These are phyloP conservation scores for Metarhizium guizhouense DNA, from an alignment of 2,329 filamentous ascomycete species.

Conservation along the genomic window DNA sequence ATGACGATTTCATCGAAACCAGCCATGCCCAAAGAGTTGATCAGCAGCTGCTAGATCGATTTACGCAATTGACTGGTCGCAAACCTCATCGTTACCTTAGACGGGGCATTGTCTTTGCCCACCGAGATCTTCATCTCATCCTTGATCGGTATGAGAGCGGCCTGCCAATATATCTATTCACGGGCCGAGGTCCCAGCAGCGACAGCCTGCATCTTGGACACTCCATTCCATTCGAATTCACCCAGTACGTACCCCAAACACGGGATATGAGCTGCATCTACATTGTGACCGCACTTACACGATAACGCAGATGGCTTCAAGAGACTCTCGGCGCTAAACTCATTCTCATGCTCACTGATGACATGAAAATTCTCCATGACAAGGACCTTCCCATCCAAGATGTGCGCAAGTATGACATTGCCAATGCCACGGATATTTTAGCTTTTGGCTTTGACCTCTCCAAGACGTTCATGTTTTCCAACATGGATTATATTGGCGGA, in stretches of 20 bases:
- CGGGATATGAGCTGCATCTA: too few species aligned
- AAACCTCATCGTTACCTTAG: conserved; percentile 84
- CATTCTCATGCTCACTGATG: conserved; percentile 88
- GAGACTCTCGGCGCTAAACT: conserved; percentile 91
- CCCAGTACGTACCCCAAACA: conserved; percentile 15
- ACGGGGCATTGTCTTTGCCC: conserved; percentile 81
- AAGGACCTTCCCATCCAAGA: too few species aligned
- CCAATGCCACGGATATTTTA: conserved; percentile 62
- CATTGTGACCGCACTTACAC: too few species aligned
- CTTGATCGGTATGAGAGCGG: conserved; percentile 74
- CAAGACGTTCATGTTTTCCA: conserved; percentile 86
- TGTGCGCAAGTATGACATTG: conserved; percentile 38
- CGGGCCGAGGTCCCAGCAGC: conserved; percentile 79
- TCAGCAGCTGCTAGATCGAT: conserved; percentile 36
- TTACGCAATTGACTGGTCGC: conserved; percentile 80
- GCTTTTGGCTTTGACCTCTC: conserved; percentile 74
- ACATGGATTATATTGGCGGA: conserved; percentile 61
- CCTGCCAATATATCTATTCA: conserved; percentile 58
- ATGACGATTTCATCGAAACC: too few species aligned
- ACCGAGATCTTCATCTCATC: conserved; percentile 79
- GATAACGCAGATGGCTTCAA: conserved; percentile 66
- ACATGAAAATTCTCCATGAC: too few species aligned
- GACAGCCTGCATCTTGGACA: conserved; percentile 71
- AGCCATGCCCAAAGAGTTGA: too few species aligned
- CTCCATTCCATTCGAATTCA: conserved; percentile 27